phyloP scores from a whole-genome alignment of 2,329 filamentous ascomycete genomes.

The Arthrobotrys sinensis region DNA sequence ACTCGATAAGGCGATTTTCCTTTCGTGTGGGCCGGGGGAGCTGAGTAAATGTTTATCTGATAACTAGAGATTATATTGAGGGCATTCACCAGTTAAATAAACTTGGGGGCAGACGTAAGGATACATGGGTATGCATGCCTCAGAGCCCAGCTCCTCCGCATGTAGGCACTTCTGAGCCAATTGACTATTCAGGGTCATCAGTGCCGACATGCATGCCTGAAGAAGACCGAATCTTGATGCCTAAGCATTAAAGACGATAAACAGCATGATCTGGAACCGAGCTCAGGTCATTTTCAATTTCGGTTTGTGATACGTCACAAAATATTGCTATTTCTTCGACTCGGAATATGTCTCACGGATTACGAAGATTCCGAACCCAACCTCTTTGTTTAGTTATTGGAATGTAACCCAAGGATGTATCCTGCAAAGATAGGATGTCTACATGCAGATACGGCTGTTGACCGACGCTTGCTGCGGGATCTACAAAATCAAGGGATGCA shows the following conservation, averaged over 20 bases:
- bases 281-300: not conserved
- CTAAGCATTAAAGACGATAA: not conserved
- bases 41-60: not conserved
- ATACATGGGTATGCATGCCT: too few species aligned
- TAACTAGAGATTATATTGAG: not conserved
- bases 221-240: not conserved
- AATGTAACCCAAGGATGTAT: constrained; percentile 13
- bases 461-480: constrained; percentile 19
- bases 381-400: constrained; percentile 1
- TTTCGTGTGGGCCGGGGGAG: not conserved
- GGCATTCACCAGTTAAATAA: constrained; percentile 10
- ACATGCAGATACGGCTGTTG: not conserved
- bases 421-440: not conserved
- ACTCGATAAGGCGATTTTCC: not conserved
- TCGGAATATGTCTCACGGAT: constrained; percentile 15
- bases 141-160: too few species aligned
- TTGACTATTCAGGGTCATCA: too few species aligned
- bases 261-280: not conserved
- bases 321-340: not conserved
- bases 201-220: not conserved
- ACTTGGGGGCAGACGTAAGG: not conserved
- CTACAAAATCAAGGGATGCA: not conserved
- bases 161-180: too few species aligned
- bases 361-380: constrained; percentile 9
- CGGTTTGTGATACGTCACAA: constrained; percentile 38